Conservation (phyloP, 148 eudicot genomes). For the Rhododendron williamsianum region DNA sequence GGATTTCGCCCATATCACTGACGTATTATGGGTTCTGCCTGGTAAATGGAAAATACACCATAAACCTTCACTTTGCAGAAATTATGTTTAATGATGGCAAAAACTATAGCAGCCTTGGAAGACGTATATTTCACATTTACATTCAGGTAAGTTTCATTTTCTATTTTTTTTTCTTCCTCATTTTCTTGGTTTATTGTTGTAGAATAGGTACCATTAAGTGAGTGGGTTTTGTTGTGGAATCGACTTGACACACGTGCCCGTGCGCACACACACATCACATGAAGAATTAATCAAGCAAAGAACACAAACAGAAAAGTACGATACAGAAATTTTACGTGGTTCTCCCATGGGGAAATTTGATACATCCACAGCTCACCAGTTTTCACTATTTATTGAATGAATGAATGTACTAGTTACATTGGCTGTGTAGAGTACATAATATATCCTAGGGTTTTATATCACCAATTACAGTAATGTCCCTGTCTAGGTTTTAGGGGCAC, state of each 20-base stretch:
- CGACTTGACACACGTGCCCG: too few relatives aligned
- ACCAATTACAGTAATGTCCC: neutral
- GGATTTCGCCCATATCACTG: slow-evolving; percentile 28
- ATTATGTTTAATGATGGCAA: slow-evolving; percentile 22
- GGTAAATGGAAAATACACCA: slow-evolving; percentile 24
- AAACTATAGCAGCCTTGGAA: slow-evolving; percentile 27
- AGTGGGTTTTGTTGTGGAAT: neutral
- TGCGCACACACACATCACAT: neutral
- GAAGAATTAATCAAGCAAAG: neutral
- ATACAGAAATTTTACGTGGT: neutral
- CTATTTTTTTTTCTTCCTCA: neutral
- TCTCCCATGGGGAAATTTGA: too few relatives aligned
- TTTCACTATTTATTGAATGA: neutral
- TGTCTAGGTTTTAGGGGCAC: neutral
- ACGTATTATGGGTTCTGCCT: slow-evolving; percentile 37
- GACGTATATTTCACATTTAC: slow-evolving; percentile 21
- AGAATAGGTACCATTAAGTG: neutral
- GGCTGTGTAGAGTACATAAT: neutral
- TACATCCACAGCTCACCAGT: neutral
- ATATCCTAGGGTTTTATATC: neutral
- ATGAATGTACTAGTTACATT: neutral
- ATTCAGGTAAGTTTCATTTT: slow-evolving; percentile 11
- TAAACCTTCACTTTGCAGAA: slow-evolving; percentile 35
- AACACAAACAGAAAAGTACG: neutral
- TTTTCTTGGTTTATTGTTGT: neutral